These are phyloP conservation scores for Arachnomyces sp. DNA, from an alignment of 2,329 filamentous ascomycete species.

Conservation along the genomic window DNA sequence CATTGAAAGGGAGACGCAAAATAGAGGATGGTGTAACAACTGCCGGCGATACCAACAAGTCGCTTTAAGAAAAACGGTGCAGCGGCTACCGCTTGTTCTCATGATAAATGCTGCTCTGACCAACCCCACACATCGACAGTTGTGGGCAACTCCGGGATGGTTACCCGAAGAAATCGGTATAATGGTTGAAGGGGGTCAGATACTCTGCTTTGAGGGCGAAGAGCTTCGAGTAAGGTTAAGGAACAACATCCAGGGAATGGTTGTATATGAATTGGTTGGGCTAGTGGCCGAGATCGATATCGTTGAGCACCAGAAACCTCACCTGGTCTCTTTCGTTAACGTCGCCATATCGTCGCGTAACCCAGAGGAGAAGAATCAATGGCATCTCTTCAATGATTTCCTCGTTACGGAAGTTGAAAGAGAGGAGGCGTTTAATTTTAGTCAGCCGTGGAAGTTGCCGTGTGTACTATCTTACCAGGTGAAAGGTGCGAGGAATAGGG, in stretches of 20 bases:
- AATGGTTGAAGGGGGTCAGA: slow-evolving; percentile 81
- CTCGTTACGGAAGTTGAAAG: slow-evolving; percentile 71
- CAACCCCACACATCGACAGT: slow-evolving; percentile 57
- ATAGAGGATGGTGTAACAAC: slow-evolving; percentile 84
- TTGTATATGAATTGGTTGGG: slow-evolving; percentile 85
- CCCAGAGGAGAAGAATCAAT: slow-evolving; percentile 58
- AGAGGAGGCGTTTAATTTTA: slow-evolving; percentile 83
- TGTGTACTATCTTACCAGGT: slow-evolving; percentile 81
- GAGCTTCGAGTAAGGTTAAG: slow-evolving; percentile 75
- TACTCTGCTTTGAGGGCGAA: slow-evolving; percentile 90
- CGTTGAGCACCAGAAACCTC: slow-evolving; percentile 75
- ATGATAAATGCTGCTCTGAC: slow-evolving; percentile 77
- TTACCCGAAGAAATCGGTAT: slow-evolving; percentile 90
- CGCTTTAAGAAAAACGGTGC: slow-evolving; percentile 74
- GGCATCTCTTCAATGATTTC: slow-evolving; percentile 98
- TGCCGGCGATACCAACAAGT: slow-evolving; percentile 89
- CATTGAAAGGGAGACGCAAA: slow-evolving; percentile 80
- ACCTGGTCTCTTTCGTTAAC: slow-evolving; percentile 87
- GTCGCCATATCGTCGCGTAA: slow-evolving; percentile 46
- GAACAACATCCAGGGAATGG: slow-evolving; percentile 63
- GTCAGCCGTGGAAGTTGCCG: slow-evolving; percentile 85
- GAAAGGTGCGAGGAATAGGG: slow-evolving; percentile 69
- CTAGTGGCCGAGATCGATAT: slow-evolving; percentile 85
- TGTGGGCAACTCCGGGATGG: slow-evolving; percentile 88
- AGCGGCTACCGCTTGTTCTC: slow-evolving; percentile 73